phyloP scores from a whole-genome alignment of 2,329 filamentous ascomycete genomes.

The Thelonectria olida region DNA sequence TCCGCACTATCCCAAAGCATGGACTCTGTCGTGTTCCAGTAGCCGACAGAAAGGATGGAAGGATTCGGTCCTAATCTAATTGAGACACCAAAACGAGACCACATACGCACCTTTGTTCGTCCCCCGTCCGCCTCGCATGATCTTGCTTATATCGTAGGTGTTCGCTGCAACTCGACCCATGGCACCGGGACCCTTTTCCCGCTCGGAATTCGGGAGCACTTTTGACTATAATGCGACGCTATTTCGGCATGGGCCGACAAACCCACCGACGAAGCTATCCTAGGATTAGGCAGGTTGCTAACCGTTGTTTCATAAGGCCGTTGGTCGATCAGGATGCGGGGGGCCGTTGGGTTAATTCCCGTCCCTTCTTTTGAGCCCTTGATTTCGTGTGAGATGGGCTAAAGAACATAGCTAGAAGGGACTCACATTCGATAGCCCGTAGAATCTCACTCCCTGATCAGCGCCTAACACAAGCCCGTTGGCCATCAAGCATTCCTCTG shows the following conservation, averaged over 20 bases:
- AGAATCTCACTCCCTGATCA: no score
- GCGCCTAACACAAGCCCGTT: no score
- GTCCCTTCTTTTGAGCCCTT: no score
- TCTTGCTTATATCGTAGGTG: not conserved
- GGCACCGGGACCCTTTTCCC: not conserved
- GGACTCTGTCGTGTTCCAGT: not conserved
- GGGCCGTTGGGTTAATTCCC: no score
- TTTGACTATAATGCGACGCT: not conserved
- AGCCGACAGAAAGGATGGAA: not conserved
- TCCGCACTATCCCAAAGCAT: no score
- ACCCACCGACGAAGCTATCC: not conserved
- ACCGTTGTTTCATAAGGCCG: slow-evolving; percentile 8
- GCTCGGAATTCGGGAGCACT: not conserved
- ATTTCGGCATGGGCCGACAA: slow-evolving; percentile 11
- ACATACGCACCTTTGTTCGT: not conserved
- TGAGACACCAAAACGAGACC: not conserved
- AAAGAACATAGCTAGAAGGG: no score
- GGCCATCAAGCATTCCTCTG: no score
- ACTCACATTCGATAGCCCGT: no score
- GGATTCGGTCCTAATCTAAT: not conserved
- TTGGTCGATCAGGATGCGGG: slow-evolving; percentile 6
- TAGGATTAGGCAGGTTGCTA: not conserved
- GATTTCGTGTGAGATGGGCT: no score
- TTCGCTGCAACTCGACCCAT: not conserved
- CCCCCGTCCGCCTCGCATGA: not conserved